Base-by-base conservation (phyloP, 257 asterid genomes). In the Phtheirospermum japonicum region DNA sequence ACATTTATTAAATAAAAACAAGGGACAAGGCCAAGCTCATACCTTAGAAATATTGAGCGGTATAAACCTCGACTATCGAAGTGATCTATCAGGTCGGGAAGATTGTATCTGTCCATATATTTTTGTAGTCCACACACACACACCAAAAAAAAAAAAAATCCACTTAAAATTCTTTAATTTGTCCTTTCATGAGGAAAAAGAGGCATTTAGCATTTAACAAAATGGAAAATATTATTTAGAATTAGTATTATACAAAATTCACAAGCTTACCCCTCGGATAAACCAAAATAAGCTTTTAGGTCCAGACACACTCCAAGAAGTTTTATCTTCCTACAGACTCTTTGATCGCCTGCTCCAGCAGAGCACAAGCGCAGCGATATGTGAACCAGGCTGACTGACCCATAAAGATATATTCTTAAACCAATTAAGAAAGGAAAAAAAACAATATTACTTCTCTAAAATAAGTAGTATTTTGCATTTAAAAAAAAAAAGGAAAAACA, bases 361-460 rank as follows among this genome's bases (percentile, higher is more conserved):
- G 89, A 58, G 94, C 69, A 71, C 99, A 93, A 32, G 94, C 82
- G 94, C 82, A 74, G 87, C 96, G 75, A 92, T 89, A 71, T 89
- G 99, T 32, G 96, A 97, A 70, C 99, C 97, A 71, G 99, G 99
- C 97, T 11, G 99, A 92, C 75, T 92, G 99, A 14, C 99, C 99
- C 99, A 93, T 93, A 49, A n/a, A 93, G 82, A 69, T 85, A 89
- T 32, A 93, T 76, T 66, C 99, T n/a, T 93, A 60, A 31, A 64
- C 36, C 75, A 20, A 63, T 26, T 42, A 52, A 48, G 8, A 16
- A 48, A 5, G 14, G 0, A 16, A 17, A 7, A 42, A 42, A 12
- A n/a, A 40, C n/a, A 7, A 16, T 16, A 16, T 48, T 48, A 48
- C 14, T 17, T 17, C 4, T 48, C 4, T 17, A 48, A 5, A 8